Evolutionary conservation across 73 alveolate species (phyloP).

Genomic region (Blepharisma stoltei): DNA sequence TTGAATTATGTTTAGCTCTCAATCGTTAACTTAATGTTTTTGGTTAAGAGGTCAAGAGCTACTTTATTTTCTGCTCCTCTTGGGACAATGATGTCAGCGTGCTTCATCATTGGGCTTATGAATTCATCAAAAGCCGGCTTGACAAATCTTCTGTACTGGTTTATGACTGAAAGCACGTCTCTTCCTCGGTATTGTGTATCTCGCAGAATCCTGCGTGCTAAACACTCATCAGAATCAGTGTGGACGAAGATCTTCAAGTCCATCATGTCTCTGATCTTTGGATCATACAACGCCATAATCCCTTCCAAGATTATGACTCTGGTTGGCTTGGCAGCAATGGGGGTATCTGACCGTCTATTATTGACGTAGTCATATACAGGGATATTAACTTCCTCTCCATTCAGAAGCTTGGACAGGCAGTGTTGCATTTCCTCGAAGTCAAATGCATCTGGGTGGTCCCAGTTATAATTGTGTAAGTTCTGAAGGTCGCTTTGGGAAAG

Average conservation of each 20-base stretch:
- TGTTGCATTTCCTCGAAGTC: constrained; percentile 62
- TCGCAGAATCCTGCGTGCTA: constrained; percentile 86
- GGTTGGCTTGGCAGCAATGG: constrained; percentile 61
- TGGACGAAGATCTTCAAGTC: constrained; percentile 26
- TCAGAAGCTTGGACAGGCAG: constrained; percentile 43
- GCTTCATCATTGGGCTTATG: constrained; percentile 89
- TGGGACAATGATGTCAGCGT: constrained; percentile 94
- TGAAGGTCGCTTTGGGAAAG: neutral
- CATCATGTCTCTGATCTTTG: constrained; percentile 48
- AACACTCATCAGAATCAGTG: constrained; percentile 85
- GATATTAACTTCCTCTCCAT: constrained; percentile 65
- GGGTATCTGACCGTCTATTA: constrained; percentile 47
- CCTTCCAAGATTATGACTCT: constrained; percentile 94
- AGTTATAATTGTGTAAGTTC: constrained; percentile 61
- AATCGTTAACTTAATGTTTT: neutral
- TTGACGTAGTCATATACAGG: constrained; percentile 84
- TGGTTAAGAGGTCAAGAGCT: constrained; percentile 42
- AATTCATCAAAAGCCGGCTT: constrained; percentile 92
- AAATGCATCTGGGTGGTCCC: constrained; percentile 91
- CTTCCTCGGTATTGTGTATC: constrained; percentile 96
- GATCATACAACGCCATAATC: constrained; percentile 93
- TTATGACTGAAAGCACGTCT: constrained; percentile 75
- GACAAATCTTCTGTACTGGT: constrained; percentile 89
- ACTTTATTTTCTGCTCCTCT: constrained; percentile 47
- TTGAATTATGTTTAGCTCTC: neutral